Evolutionary conservation across 371 early-diverging fungal species (phyloP).

Genomic region (Mortierella sp.): DNA sequence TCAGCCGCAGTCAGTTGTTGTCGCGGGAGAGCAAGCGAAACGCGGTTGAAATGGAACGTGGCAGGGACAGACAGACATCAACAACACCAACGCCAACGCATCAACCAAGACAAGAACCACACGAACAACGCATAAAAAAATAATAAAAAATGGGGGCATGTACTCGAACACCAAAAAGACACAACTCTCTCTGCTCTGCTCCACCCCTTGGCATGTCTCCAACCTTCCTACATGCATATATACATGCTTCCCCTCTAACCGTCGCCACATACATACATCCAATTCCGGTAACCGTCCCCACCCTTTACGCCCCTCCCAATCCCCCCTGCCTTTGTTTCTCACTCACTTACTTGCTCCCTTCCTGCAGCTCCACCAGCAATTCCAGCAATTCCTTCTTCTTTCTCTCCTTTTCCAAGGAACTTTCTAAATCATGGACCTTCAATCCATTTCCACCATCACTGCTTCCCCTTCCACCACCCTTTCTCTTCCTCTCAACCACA

Average conservation of each 20-base stretch:
- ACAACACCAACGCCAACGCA: background rate
- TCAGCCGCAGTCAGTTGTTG: too few relatives aligned
- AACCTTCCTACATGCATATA: background rate
- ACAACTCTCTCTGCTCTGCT: background rate
- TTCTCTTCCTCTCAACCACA: constrained; percentile 21
- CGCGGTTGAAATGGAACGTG: too few relatives aligned
- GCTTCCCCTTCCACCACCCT: constrained; percentile 16
- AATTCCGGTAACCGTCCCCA: background rate
- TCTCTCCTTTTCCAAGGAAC: background rate
- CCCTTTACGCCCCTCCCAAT: too few relatives aligned
- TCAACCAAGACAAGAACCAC: background rate
- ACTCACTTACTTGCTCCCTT: background rate
- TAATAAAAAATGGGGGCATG: background rate
- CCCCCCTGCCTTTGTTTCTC: background rate
- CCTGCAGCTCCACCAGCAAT: background rate
- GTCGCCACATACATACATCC: background rate
- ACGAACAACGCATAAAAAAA: background rate
- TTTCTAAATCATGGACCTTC: background rate
- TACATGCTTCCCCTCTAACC: background rate
- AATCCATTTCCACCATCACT: too few relatives aligned
- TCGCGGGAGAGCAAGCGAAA: too few relatives aligned
- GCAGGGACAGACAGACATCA: too few relatives aligned
- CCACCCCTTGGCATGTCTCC: background rate
- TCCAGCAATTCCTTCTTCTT: background rate
- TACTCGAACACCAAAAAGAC: constrained; percentile 1